Conservation (phyloP, 106 monocot genomes). For the Allium cepa region DNA sequence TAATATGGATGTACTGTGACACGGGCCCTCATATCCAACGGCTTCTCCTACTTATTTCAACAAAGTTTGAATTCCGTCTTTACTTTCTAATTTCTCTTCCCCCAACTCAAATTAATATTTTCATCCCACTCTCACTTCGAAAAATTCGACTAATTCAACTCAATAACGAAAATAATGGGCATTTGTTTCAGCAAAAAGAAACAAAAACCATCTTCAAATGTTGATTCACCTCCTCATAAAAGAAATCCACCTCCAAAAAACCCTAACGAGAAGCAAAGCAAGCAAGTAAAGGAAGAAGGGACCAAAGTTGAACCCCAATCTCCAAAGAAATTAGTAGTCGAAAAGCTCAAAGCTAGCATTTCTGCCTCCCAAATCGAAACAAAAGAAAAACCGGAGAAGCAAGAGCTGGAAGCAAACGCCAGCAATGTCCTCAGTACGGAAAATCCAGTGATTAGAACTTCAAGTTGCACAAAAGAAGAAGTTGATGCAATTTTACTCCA, state of each 20-base stretch:
- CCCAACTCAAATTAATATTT: neutral
- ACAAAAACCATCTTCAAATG: neutral
- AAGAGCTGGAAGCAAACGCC: neutral
- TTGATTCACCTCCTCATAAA: neutral
- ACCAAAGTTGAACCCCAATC: neutral
- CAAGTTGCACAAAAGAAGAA: constrained; percentile 96
- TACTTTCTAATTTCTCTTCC: neutral
- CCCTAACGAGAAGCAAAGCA: neutral
- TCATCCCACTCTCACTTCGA: neutral
- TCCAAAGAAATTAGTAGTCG: neutral
- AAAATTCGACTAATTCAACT: too few relatives aligned
- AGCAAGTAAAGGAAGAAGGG: neutral
- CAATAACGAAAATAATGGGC: constrained; percentile 4
- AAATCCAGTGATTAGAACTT: constrained; percentile 39
- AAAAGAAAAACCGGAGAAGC: constrained; percentile 9
- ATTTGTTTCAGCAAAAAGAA: constrained; percentile 25
- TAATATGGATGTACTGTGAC: too few relatives aligned
- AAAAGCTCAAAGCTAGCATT: neutral
- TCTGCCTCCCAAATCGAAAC: constrained; percentile 1
- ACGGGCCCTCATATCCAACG: too few relatives aligned
- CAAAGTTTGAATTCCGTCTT: too few relatives aligned
- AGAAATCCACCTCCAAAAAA: neutral
- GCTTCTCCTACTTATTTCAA: too few relatives aligned
- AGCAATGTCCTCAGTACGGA: neutral
- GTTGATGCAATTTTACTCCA: constrained; percentile 93